Evolutionary conservation across 371 early-diverging fungal genomes (phyloP).

Genomic region (Mortierella sp.): DNA sequence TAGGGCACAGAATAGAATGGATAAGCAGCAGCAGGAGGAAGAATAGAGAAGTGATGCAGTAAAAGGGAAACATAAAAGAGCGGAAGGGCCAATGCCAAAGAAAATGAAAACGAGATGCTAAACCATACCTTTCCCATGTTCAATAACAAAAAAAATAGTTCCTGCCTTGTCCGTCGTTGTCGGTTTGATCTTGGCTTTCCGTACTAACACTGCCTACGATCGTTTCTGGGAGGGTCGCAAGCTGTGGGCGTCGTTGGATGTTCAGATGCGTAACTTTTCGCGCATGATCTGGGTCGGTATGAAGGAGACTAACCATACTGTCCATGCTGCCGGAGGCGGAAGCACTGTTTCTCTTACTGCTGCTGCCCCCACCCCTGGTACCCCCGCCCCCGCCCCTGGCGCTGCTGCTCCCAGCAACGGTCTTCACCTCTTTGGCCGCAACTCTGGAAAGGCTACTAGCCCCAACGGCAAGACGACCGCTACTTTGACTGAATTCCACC

Average conservation of each 20-base stretch:
- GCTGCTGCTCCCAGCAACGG: constrained; percentile 20
- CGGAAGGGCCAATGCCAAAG: neutral
- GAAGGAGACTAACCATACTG: constrained; percentile 58
- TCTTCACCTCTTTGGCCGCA: constrained; percentile 47
- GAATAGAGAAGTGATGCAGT: neutral
- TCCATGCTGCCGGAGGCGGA: neutral
- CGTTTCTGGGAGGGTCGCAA: constrained; percentile 81
- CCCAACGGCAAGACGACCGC: constrained; percentile 21
- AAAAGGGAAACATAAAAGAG: neutral
- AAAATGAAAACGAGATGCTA: neutral
- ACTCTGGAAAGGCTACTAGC: constrained; percentile 5
- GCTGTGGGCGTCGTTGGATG: constrained; percentile 69
- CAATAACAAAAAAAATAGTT: constrained; percentile 30
- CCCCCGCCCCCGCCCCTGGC: neutral
- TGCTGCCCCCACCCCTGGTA: constrained; percentile 12
- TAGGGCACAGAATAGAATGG: neutral
- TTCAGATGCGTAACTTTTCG: constrained; percentile 74
- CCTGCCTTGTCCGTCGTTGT: constrained; percentile 74
- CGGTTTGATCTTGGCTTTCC: constrained; percentile 76
- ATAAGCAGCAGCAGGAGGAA: neutral
- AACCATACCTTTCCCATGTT: too few relatives aligned
- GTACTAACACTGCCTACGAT: constrained; percentile 81
- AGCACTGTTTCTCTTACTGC: constrained; percentile 21
- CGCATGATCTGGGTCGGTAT: constrained; percentile 77
- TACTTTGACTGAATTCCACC: constrained; percentile 25